Conservation (phyloP, 148 eudicot genomes). For the Dysphania ambrosioides region DNA sequence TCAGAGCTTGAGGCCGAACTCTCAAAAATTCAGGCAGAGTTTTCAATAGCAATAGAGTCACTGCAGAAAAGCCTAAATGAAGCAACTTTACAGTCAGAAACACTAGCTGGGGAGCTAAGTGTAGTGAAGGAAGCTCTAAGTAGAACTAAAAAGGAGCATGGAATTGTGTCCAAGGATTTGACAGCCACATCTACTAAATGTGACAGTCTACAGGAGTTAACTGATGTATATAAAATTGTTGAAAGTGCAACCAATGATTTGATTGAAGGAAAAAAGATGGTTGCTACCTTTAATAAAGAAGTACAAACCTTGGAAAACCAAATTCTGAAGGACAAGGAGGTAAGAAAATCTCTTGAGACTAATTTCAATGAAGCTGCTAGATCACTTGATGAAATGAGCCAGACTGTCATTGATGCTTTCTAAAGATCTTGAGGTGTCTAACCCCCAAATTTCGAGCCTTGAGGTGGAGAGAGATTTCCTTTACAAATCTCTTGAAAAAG, state of each 20-base stretch:
- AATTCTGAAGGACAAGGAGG: slow-evolving; percentile 41
- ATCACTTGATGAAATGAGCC: slow-evolving; percentile 70
- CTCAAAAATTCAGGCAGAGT: slow-evolving; percentile 39
- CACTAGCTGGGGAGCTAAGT: slow-evolving; percentile 42
- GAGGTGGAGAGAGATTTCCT: slow-evolving; percentile 54
- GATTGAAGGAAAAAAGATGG: slow-evolving; percentile 46
- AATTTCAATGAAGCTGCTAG: slow-evolving; percentile 59
- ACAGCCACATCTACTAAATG: slow-evolving; percentile 30
- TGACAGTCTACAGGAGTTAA: slow-evolving; percentile 53
- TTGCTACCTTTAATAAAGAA: slow-evolving; percentile 44
- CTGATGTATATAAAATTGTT: slow-evolving; percentile 45
- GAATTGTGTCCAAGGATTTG: slow-evolving; percentile 39
- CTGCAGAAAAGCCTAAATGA: slow-evolving; percentile 41
- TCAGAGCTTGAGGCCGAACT: slow-evolving; percentile 55
- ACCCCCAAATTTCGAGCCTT: slow-evolving; percentile 39
- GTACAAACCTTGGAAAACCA: slow-evolving; percentile 49
- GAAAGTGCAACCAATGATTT: slow-evolving; percentile 44
- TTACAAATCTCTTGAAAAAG: slow-evolving; percentile 38
- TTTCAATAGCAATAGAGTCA: slow-evolving; percentile 35
- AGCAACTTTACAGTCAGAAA: slow-evolving; percentile 39
- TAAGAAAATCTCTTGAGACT: slow-evolving; percentile 44
- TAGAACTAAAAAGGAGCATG: slow-evolving; percentile 40
- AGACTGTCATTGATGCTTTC: slow-evolving; percentile 41
- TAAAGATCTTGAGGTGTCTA: slow-evolving; percentile 52
- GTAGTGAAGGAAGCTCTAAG: slow-evolving; percentile 42